Percentiles rank a stretch among this genome's conserved stretches.
These are phyloP conservation scores for Raddia guianensis DNA, from an alignment of 176 grass and related monocot genomes.

Conservation along the genomic window DNA sequence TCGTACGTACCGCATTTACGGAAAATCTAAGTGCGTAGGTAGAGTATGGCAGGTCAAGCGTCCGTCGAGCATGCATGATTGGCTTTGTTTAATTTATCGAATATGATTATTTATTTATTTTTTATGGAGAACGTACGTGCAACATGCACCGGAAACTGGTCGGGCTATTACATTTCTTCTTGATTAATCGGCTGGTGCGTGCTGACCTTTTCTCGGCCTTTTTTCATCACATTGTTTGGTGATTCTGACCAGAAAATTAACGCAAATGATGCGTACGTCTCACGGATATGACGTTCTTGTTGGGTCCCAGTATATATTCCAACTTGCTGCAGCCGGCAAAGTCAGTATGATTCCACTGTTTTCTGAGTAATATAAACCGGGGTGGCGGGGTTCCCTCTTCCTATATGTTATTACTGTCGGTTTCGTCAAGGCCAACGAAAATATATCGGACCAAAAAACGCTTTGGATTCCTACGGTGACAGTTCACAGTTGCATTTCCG, in stretches of 20 bases:
- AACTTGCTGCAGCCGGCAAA: neutral
- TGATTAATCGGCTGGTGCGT: neutral
- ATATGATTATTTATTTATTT: neutral
- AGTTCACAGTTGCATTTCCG: no score
- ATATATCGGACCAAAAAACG: no score
- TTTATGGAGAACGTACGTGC: neutral
- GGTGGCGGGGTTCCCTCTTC: no score
- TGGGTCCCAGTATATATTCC: neutral
- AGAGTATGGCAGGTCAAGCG: slow-evolving; percentile 7
- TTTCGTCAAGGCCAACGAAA: no score
- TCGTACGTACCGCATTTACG: slow-evolving; percentile 20
- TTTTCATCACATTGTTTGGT: neutral
- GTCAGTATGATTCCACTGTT: no score
- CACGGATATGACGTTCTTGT: neutral
- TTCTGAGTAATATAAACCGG: no score
- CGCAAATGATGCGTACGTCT: neutral
- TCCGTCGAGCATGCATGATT: slow-evolving; percentile 9
- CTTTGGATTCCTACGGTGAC: no score
- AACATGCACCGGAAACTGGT: neutral
- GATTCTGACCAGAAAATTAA: neutral
- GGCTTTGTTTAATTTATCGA: slow-evolving; percentile 14
- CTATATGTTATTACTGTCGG: no score
- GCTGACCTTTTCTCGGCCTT: neutral
- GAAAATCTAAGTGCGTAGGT: neutral
- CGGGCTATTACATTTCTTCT: neutral